A percentile compares a stretch with the other conserved stretches of the same genome.
These are phyloP conservation scores for Ustanciosporium gigantosporum DNA, from an alignment of 1,284 basidiomycete genomes.

Conservation along the genomic window DNA sequence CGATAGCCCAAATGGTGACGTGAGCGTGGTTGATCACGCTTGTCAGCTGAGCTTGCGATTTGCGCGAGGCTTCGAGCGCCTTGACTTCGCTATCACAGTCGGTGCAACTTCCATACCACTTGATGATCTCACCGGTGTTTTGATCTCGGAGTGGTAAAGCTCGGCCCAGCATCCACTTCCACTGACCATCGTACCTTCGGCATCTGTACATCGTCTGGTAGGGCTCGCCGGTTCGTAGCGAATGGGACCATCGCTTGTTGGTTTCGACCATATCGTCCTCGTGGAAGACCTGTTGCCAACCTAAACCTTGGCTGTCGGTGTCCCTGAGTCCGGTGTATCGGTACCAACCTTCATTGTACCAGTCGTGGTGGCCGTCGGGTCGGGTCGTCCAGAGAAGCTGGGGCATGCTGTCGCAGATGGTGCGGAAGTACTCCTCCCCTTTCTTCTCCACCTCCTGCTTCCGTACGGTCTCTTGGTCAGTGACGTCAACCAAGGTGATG, in stretches of 20 bases:
- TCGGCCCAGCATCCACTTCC: conserved; percentile 58
- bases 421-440: conserved; percentile 51
- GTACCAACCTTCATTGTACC: conserved; percentile 56
- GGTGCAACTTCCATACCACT: conserved; percentile 61
- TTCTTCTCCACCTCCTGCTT: conserved; percentile 38
- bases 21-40: conserved; percentile 57
- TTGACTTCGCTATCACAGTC: conserved; percentile 56
- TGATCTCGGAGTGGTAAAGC: conserved; percentile 54
- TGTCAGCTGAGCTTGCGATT: conserved; percentile 49
- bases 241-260: conserved; percentile 55
- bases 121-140: conserved; percentile 47
- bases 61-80: conserved; percentile 48
- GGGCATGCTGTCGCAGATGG: conserved; percentile 54
- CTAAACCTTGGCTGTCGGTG: conserved; percentile 49
- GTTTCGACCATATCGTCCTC: conserved; percentile 59
- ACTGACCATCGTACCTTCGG: conserved; percentile 51
- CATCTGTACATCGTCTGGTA: conserved; percentile 61
- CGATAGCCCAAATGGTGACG: conserved; percentile 56
- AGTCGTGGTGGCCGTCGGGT: conserved; percentile 55
- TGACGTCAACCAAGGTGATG: conserved; percentile 45
- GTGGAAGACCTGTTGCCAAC: conserved; percentile 60
- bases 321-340: conserved; percentile 58
- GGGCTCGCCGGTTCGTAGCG: conserved; percentile 59
- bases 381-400: conserved; percentile 60
- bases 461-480: conserved; percentile 15